Evolutionary conservation across 2,329 filamentous ascomycete genomes (phyloP).

Genomic region (Penicillium sclerotiorum): DNA sequence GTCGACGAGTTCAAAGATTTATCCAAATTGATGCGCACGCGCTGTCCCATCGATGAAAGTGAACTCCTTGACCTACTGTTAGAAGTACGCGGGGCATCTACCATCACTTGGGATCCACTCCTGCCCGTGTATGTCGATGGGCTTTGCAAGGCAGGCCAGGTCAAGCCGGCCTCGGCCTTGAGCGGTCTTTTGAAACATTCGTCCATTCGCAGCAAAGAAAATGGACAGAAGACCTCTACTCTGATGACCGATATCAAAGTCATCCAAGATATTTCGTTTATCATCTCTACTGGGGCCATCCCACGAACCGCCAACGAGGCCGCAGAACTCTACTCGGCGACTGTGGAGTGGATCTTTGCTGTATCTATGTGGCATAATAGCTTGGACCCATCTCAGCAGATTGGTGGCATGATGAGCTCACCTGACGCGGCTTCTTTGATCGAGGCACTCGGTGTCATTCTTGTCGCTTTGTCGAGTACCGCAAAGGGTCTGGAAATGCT

Average conservation of each 20-base stretch:
- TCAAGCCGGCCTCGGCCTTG: slow-evolving; percentile 39
- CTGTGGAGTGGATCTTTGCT: slow-evolving; percentile 43
- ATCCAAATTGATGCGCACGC: slow-evolving; percentile 36
- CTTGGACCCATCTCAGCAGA: slow-evolving; percentile 29
- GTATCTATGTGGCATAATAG: slow-evolving; percentile 39
- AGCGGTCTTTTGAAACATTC: slow-evolving; percentile 38
- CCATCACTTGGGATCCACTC: slow-evolving; percentile 45
- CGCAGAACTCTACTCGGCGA: slow-evolving; percentile 34
- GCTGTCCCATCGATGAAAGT: slow-evolving; percentile 34
- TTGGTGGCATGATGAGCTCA: slow-evolving; percentile 34
- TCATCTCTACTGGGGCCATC: slow-evolving; percentile 38
- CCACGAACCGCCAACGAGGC: slow-evolving; percentile 35
- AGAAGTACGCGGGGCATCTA: slow-evolving; percentile 34
- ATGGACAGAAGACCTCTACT: slow-evolving; percentile 27
- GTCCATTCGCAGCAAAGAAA: slow-evolving; percentile 28
- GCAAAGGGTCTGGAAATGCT: slow-evolving; percentile 40
- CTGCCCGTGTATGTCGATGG: slow-evolving; percentile 45
- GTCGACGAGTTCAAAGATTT: slow-evolving; percentile 42
- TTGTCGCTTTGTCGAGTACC: slow-evolving; percentile 42
- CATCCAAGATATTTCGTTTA: slow-evolving; percentile 45
- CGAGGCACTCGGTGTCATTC: slow-evolving; percentile 45
- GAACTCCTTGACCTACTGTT: slow-evolving; percentile 40
- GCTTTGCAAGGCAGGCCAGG: slow-evolving; percentile 36
- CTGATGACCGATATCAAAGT: slow-evolving; percentile 47
- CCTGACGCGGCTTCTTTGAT: slow-evolving; percentile 45